phyloP scores from a whole-genome alignment of 108 stramenopile species.

The Fistulifera solaris region DNA sequence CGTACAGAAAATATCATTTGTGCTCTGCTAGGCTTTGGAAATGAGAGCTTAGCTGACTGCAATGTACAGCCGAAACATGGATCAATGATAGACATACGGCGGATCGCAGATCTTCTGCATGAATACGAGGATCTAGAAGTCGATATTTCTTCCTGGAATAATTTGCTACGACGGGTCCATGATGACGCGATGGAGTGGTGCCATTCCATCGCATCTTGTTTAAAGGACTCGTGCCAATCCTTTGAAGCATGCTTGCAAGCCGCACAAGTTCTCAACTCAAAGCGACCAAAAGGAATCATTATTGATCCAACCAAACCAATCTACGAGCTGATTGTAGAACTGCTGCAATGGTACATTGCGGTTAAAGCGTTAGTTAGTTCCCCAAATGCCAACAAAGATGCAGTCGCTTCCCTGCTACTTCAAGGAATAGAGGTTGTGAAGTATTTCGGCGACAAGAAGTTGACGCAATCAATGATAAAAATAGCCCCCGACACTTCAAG shows the following conservation, averaged over 20 bases:
- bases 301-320: conserved; percentile 40
- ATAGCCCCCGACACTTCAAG: no score
- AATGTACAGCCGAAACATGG: conserved; percentile 8
- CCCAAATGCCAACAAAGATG: not conserved
- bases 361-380: not conserved
- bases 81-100: conserved; percentile 42
- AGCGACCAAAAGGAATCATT: conserved; percentile 55
- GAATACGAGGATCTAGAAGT: conserved; percentile 31
- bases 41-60: conserved; percentile 15
- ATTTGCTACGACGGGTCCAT: conserved; percentile 18
- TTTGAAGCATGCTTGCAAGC: conserved; percentile 20
- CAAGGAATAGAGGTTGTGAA: conserved; percentile 6
- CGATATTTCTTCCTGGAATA: conserved; percentile 25
- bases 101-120: conserved; percentile 22
- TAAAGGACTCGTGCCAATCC: not conserved
- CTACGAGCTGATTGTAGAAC: conserved; percentile 32
- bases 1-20: conserved; percentile 23
- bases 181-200: conserved; percentile 43
- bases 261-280: conserved; percentile 1
- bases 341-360: conserved; percentile 38
- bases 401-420: not conserved
- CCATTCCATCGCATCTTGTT: conserved; percentile 8
- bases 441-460: not conserved
- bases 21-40: conserved; percentile 23
- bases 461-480: no score